These are phyloP conservation scores for Monosporascus sp. DNA, from an alignment of 2,329 filamentous ascomycete genomes.

Conservation along the genomic window DNA sequence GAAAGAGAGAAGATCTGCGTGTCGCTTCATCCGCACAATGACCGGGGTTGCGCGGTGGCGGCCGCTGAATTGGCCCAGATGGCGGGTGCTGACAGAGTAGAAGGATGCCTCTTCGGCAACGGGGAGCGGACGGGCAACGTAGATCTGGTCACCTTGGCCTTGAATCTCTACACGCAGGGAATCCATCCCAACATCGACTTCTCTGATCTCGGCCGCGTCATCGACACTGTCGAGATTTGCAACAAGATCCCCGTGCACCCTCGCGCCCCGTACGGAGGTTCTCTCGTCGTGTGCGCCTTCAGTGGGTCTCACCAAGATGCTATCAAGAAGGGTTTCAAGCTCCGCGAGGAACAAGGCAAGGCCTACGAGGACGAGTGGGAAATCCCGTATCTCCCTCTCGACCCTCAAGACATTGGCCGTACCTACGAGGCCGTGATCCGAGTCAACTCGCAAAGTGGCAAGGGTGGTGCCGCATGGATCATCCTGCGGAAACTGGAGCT, in stretches of 20 bases:
- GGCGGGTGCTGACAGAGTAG: constrained; percentile 91
- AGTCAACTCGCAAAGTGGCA: constrained; percentile 94
- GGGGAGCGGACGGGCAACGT: constrained; percentile 95
- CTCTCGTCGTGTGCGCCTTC: constrained; percentile 88
- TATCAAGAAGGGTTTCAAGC: constrained; percentile 86
- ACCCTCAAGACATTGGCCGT: constrained; percentile 87
- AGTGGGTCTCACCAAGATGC: constrained; percentile 91
- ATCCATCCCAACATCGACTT: constrained; percentile 83
- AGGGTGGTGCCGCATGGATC: constrained; percentile 92
- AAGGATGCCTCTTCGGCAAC: constrained; percentile 91
- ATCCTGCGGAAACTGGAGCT: constrained; percentile 84
- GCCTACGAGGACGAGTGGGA: constrained; percentile 65
- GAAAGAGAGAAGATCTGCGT: constrained; percentile 81
- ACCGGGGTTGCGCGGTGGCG: constrained; percentile 83
- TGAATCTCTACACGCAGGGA: constrained; percentile 95
- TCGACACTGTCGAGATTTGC: constrained; percentile 83
- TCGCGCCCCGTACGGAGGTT: constrained; percentile 84
- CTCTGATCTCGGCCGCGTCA: constrained; percentile 79
- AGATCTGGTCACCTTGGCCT: constrained; percentile 82
- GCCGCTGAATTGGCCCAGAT: constrained; percentile 92
- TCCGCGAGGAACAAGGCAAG: constrained; percentile 56
- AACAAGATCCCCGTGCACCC: constrained; percentile 94
- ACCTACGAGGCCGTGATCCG: constrained; percentile 98
- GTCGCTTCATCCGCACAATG: no score
- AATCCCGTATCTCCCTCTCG: constrained; percentile 89